Evolutionary conservation across 352 stramenopile species (phyloP).

Genomic region (Thalassiosira exigua): DNA sequence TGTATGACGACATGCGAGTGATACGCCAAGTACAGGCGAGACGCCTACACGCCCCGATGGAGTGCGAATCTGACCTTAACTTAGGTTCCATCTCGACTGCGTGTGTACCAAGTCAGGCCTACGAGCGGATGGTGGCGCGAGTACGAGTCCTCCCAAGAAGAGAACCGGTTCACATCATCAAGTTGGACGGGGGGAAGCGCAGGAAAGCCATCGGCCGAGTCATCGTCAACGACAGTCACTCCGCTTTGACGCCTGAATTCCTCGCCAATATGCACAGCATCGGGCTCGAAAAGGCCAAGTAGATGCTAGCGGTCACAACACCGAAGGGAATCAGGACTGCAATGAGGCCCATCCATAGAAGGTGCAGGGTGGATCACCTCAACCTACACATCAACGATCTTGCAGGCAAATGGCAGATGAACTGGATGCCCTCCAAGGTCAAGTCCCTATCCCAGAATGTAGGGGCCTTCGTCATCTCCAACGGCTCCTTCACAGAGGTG

Average conservation of each 20-base stretch:
- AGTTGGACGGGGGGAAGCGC: too few relatives aligned
- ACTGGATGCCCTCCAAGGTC: conserved; percentile 5
- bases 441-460: conserved; percentile 17
- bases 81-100: conserved; percentile 5
- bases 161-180: too few relatives aligned
- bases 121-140: conserved; percentile 1
- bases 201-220: too few relatives aligned
- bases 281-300: conserved; percentile 15
- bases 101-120: conserved; percentile 1
- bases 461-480: conserved; percentile 12
- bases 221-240: conserved; percentile 12
- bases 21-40: neutral
- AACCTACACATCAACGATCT: neutral
- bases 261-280: conserved; percentile 8
- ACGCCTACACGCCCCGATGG: neutral
- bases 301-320: conserved; percentile 10
- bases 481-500: conserved; percentile 17
- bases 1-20: neutral
- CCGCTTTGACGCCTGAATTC: conserved; percentile 1
- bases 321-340: conserved; percentile 13
- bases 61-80: neutral
- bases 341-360: neutral
- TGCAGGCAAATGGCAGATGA: conserved; percentile 18
- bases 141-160: neutral
- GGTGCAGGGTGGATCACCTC: conserved; percentile 5